These are phyloP conservation scores for Aspergillus baeticus DNA, from an alignment of 495 filamentous ascomycete genomes.

Conservation along the genomic window DNA sequence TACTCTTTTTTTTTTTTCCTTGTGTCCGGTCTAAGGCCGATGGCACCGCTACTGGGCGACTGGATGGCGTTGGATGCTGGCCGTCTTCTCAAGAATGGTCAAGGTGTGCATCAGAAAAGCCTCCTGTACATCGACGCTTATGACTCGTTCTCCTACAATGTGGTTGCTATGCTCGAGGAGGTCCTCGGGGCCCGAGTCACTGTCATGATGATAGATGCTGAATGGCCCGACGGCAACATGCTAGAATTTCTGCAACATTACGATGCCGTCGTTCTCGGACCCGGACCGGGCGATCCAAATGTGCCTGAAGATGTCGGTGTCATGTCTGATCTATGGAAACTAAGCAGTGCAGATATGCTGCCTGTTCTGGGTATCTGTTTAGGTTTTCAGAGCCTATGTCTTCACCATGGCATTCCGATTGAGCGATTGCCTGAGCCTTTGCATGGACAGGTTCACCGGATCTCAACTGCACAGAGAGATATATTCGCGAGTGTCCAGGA, in stretches of 20 bases:
- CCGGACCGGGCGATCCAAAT: conserved; percentile 69
- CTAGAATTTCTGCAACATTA: conserved; percentile 55
- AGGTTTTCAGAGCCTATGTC: conserved; percentile 82
- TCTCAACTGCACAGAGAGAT: conserved; percentile 50
- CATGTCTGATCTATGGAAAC: conserved; percentile 72
- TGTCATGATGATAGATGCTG: conserved; percentile 66
- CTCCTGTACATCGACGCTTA: conserved; percentile 92
- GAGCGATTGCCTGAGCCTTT: conserved; percentile 62
- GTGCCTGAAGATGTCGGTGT: conserved; percentile 69
- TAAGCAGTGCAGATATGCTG: conserved; percentile 54
- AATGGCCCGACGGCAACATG: conserved; percentile 46
- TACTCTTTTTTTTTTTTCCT: background rate
- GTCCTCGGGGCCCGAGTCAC: conserved; percentile 63
- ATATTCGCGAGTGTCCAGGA: conserved; percentile 56
- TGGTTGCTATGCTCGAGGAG: conserved; percentile 72
- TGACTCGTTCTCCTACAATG: conserved; percentile 95
- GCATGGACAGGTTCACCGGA: conserved; percentile 74
- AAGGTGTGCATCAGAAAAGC: conserved; percentile 26
- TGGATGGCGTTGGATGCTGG: conserved; percentile 21
- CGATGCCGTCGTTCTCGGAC: conserved; percentile 76
- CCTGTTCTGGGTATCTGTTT: conserved; percentile 90
- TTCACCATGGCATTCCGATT: conserved; percentile 64
- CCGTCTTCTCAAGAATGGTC: conserved; percentile 3
- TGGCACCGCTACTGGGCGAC: conserved; percentile 35
- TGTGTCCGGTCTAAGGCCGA: background rate